Base-by-base conservation (phyloP, 2,329 filamentous ascomycete genomes). In the Juglanconis juglandina region DNA sequence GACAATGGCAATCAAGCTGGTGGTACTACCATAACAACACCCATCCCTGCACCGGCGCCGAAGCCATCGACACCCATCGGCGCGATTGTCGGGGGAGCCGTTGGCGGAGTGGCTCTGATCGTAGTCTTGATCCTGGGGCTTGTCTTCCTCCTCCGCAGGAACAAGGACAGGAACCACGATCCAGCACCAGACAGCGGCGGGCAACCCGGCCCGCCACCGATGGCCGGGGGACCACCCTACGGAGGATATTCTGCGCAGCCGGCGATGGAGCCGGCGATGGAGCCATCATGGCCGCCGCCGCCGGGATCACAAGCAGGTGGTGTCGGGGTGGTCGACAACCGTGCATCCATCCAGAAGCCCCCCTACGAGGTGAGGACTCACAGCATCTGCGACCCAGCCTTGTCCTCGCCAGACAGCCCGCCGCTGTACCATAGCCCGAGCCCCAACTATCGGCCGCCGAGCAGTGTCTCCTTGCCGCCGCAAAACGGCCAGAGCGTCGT, bases 81-180 rank as follows among this genome's bases (percentile, higher is more conserved):
- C 34, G 63, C 72, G 59, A 72, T 74, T 44, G 68, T 68, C 3
- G 72, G 72, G 35, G 72, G 72, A 41, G 72, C 70, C 7, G 68
- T 74, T 3, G 71, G 67, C 59, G 72, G 67, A 14, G 50, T 71
- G 1, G 69, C 59, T 33, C 67, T 66, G n/a, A 50, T 75, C 32
- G 71, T 59, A 14, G 60, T 73, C 5, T 64, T 73, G 59, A 60
- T 55, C 54, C 49, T 70, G n/a, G 69, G 63, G 46, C 65, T 66
- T 60, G 68, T 71, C 57, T 66, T 69, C 53, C 37, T 75, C n/a
- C 53, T 69, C 41, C 72, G 71, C 37, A 63, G 66, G 44, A 67
- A 48, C 67, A 68, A 46, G 63, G 65, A 41, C 64, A 66, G 42
- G 52, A 59, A 57, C 61, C 13, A 24, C 37, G 32, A 52, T n/a